Percentiles rank a stretch among this genome's conserved stretches.
These are phyloP conservation scores for Orbilia quercus DNA, from an alignment of 2,329 filamentous ascomycete species.

Conservation along the genomic window DNA sequence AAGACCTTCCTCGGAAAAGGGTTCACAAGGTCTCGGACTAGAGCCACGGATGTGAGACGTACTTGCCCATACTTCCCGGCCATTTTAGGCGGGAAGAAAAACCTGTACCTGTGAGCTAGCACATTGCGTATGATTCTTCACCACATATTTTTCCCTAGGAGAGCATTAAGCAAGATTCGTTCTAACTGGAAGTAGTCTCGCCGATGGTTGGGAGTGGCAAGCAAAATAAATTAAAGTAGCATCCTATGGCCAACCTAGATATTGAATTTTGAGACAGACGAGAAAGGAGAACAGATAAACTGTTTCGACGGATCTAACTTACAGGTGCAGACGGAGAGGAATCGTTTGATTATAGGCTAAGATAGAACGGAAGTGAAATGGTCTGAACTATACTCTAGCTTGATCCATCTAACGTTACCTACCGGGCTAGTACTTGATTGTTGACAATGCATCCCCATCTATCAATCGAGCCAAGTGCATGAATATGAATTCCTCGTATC, in stretches of 20 bases:
- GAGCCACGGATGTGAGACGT: slow-evolving; percentile 7
- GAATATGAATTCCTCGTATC: slow-evolving; percentile 11
- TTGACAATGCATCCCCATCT: slow-evolving; percentile 11
- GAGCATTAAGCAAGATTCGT: slow-evolving; percentile 11
- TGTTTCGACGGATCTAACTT: slow-evolving; percentile 33
- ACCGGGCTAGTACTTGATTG: too few species aligned
- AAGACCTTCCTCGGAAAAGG: slow-evolving; percentile 30
- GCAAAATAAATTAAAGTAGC: too few species aligned
- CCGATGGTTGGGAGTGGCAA: slow-evolving; percentile 14
- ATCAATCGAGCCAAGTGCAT: slow-evolving; percentile 4
- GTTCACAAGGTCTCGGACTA: slow-evolving; percentile 5
- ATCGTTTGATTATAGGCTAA: slow-evolving; percentile 15
- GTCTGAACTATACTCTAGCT: background rate
- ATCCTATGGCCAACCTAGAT: slow-evolving; percentile 49
- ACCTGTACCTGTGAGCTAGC: slow-evolving; percentile 28
- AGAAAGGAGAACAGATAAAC: slow-evolving; percentile 30
- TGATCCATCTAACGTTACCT: slow-evolving; percentile 1
- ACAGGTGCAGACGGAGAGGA: slow-evolving; percentile 24
- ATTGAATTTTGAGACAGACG: slow-evolving; percentile 38
- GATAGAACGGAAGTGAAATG: slow-evolving; percentile 18
- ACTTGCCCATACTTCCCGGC: slow-evolving; percentile 34
- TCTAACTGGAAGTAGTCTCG: slow-evolving; percentile 41
- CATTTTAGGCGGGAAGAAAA: slow-evolving; percentile 54
- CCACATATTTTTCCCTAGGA: slow-evolving; percentile 14
- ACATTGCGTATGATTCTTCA: slow-evolving; percentile 20